phyloP scores from a whole-genome alignment of 345 rosid species.

The Murraya paniculata region DNA sequence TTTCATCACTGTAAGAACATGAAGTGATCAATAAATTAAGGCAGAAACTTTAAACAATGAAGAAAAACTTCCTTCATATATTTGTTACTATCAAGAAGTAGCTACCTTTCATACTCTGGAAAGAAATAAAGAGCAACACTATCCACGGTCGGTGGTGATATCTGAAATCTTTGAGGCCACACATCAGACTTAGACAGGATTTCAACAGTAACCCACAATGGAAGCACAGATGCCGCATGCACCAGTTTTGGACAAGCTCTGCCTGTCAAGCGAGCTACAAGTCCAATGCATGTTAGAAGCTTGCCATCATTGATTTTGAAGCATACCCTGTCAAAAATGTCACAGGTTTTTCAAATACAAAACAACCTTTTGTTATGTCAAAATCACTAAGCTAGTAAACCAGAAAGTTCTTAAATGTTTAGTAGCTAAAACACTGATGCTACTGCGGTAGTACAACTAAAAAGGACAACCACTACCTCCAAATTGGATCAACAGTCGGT shows the following conservation, averaged over 20 bases:
- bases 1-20: slow-evolving; percentile 24
- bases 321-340: slow-evolving; percentile 7
- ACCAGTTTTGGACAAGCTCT: background rate
- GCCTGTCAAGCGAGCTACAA: slow-evolving; percentile 2
- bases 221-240: slow-evolving; percentile 5
- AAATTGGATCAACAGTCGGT: slow-evolving; percentile 11
- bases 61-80: background rate
- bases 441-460: background rate
- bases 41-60: background rate
- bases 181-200: slow-evolving; percentile 4
- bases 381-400: background rate
- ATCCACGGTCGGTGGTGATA: slow-evolving; percentile 10
- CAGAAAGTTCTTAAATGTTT: background rate
- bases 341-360: background rate
- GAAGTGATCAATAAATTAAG: background rate
- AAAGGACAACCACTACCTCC: slow-evolving; percentile 8
- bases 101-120: slow-evolving; percentile 23
- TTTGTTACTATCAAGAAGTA: background rate
- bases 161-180: slow-evolving; percentile 16
- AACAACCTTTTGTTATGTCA: background rate
- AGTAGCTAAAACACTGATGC: background rate
- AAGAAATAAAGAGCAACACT: slow-evolving; percentile 19
- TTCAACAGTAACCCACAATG: background rate
- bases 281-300: background rate
- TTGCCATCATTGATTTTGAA: slow-evolving; percentile 4